Percentiles rank a stretch among this genome's conserved stretches.
phyloP scores from a whole-genome alignment of 2,329 filamentous ascomycete species.

The Dothistroma pini region DNA sequence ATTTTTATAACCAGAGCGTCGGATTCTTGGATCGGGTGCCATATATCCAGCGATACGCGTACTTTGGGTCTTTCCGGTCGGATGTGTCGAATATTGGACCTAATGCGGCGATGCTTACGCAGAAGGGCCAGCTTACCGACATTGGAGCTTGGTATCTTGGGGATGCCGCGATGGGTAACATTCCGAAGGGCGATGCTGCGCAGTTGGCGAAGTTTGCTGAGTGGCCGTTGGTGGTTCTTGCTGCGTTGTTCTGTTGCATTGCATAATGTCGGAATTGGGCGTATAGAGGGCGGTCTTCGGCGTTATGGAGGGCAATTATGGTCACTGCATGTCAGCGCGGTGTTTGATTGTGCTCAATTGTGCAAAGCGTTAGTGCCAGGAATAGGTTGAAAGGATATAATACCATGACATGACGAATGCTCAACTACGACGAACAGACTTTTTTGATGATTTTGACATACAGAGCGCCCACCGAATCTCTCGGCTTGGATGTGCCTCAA shows the following conservation, averaged over 20 bases:
- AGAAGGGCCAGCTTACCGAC: slow-evolving; percentile 65
- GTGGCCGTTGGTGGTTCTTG: slow-evolving; percentile 25
- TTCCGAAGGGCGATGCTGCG: slow-evolving; percentile 33
- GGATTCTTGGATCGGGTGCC: slow-evolving; percentile 63
- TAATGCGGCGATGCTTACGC: slow-evolving; percentile 67
- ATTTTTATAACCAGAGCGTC: slow-evolving; percentile 64
- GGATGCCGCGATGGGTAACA: slow-evolving; percentile 37
- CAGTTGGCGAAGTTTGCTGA: slow-evolving; percentile 28
- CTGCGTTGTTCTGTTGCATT: slow-evolving; percentile 20
- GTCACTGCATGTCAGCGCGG: neutral
- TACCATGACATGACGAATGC: no score
- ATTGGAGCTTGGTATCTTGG: slow-evolving; percentile 78
- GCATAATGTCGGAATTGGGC: slow-evolving; percentile 8
- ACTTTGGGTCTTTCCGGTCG: slow-evolving; percentile 68
- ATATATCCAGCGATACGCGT: slow-evolving; percentile 65
- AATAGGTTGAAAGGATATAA: neutral
- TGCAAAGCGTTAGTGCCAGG: neutral
- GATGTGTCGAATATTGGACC: slow-evolving; percentile 68
- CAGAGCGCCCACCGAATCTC: neutral
- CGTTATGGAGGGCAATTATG: neutral
- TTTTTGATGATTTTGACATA: no score
- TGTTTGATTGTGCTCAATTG: neutral
- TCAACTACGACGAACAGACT: no score
- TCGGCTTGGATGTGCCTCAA: neutral
- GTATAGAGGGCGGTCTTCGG: neutral